phyloP scores from a whole-genome alignment of 148 eudicot species.

The Rhododendron ovatum region DNA sequence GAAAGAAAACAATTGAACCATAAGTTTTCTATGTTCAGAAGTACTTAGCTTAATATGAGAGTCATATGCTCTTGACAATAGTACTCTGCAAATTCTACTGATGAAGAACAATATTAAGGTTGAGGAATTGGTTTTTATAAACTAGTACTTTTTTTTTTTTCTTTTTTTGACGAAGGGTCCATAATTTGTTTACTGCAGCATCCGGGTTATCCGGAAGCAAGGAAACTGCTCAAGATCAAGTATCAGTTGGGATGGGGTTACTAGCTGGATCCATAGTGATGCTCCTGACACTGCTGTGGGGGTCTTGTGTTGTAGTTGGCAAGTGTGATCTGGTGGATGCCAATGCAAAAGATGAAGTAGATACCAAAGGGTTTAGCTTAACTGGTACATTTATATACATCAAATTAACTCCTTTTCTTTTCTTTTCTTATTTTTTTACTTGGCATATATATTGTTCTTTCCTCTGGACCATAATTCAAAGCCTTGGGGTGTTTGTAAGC shows the following conservation, averaged over 20 bases:
- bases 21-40: too few species aligned
- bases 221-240: constrained; percentile 42
- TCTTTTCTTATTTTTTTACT: background rate
- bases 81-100: background rate
- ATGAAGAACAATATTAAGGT: background rate
- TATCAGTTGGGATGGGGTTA: constrained; percentile 51
- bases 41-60: too few species aligned
- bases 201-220: constrained; percentile 42
- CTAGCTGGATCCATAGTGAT: constrained; percentile 50
- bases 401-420: background rate
- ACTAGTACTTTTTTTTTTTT: too few species aligned
- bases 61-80: background rate
- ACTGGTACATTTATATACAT: constrained; percentile 20
- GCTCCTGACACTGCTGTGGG: constrained; percentile 43
- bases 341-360: constrained; percentile 27
- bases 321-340: constrained; percentile 33
- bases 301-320: constrained; percentile 41
- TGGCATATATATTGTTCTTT: too few species aligned
- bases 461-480: too few species aligned
- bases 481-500: too few species aligned
- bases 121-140: background rate
- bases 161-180: background rate
- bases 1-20: background rate
- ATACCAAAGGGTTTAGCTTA: constrained; percentile 42
- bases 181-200: constrained; percentile 11